Evolutionary conservation across 192 early-diverging fungal genomes (phyloP).

Genomic region (Dimargaris cristalligena): DNA sequence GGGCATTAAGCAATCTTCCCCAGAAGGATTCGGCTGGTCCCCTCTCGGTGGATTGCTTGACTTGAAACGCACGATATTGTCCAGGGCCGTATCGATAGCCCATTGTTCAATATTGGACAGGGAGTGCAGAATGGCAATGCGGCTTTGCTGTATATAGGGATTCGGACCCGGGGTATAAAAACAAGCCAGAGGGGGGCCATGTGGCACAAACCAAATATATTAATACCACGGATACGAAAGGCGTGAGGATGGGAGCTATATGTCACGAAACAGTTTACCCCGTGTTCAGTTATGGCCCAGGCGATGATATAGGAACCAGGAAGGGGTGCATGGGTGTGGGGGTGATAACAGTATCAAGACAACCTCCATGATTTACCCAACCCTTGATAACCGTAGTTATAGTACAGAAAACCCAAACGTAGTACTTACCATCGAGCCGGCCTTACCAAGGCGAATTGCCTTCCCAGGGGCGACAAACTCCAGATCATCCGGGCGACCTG

Average conservation of each 20-base stretch:
- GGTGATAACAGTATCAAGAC: neutral
- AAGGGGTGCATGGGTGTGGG: neutral
- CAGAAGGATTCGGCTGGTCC: neutral
- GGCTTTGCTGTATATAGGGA: conserved; percentile 12
- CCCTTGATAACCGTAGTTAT: neutral
- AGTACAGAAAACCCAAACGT: conserved; percentile 9
- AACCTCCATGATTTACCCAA: neutral
- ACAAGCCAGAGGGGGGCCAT: neutral
- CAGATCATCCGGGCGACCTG: conserved; percentile 24
- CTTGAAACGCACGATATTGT: conserved; percentile 41
- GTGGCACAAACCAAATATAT: neutral
- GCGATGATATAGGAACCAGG: neutral
- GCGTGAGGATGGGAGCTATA: neutral
- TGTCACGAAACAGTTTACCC: neutral
- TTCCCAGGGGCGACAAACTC: conserved; percentile 24
- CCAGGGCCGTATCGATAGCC: conserved; percentile 50
- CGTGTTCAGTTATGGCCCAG: neutral
- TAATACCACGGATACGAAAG: conserved; percentile 4
- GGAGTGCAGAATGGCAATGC: conserved; percentile 42
- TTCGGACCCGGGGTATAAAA: neutral
- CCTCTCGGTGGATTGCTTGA: conserved; percentile 2
- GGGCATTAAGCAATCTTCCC: conserved; percentile 23
- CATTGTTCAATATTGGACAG: conserved; percentile 50
- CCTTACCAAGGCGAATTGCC: conserved; percentile 31
- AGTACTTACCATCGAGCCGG: conserved; percentile 18